These are phyloP conservation scores for Aquilaria yunnanensis DNA, from an alignment of 345 rosid genomes.

Conservation along the genomic window DNA sequence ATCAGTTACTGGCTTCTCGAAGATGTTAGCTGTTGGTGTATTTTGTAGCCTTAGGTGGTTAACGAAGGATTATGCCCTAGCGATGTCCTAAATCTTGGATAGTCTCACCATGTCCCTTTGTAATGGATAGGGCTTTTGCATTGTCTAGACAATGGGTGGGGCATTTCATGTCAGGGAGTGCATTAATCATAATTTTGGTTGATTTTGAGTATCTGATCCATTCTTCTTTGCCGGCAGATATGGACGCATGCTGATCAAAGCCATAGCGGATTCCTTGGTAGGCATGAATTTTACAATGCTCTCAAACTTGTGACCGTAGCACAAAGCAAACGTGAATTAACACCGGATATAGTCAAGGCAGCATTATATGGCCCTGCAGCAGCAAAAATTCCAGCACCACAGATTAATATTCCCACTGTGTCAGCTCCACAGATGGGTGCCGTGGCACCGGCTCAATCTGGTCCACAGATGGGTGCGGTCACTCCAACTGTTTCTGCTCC, in stretches of 20 bases:
- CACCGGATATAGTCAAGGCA: slow-evolving; percentile 93
- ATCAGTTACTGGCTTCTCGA: too few species aligned
- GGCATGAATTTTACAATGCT: slow-evolving; percentile 77
- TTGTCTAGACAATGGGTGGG: neutral
- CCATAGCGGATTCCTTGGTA: slow-evolving; percentile 72
- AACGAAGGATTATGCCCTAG: too few species aligned
- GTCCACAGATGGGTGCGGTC: slow-evolving; percentile 29
- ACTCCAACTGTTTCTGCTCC: slow-evolving; percentile 1
- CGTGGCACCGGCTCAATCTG: slow-evolving; percentile 36
- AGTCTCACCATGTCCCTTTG: neutral
- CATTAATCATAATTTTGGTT: too few species aligned
- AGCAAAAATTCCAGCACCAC: slow-evolving; percentile 92
- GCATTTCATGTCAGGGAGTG: neutral
- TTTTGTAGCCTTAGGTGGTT: too few species aligned
- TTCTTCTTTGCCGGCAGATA: slow-evolving; percentile 45
- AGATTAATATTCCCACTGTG: slow-evolving; percentile 60
- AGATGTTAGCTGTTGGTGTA: too few species aligned
- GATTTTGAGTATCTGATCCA: slow-evolving; percentile 3
- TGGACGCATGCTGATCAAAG: slow-evolving; percentile 87
- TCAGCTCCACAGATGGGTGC: slow-evolving; percentile 39
- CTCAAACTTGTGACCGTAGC: slow-evolving; percentile 96
- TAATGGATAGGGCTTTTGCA: too few species aligned
- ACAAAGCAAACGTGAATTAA: slow-evolving; percentile 88
- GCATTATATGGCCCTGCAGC: slow-evolving; percentile 92
- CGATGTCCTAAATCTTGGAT: neutral